These are phyloP conservation scores for Schizophyllum amplum DNA, from an alignment of 1,284 basidiomycete genomes.

Conservation along the genomic window DNA sequence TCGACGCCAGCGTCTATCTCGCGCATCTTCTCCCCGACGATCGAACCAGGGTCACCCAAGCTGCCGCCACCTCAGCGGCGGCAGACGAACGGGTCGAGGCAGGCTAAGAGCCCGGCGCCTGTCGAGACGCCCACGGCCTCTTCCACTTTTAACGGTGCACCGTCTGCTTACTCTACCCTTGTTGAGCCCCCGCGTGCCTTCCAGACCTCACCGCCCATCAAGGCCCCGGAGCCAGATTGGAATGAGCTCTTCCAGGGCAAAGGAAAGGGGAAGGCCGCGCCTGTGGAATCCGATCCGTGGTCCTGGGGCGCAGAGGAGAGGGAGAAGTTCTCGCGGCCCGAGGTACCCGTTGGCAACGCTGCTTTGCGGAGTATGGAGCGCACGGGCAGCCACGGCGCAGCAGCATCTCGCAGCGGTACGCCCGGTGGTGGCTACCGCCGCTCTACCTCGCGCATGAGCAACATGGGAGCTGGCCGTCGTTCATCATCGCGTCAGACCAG, in stretches of 20 bases:
- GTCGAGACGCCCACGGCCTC: background rate
- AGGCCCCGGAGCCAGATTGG: background rate
- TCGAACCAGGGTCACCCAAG: background rate
- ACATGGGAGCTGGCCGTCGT: background rate
- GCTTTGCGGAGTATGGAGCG: background rate
- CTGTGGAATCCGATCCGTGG: background rate
- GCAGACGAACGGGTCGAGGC: background rate
- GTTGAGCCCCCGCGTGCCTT: background rate
- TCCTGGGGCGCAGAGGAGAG: background rate
- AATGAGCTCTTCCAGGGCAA: background rate
- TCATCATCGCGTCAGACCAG: background rate
- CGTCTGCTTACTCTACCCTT: background rate
- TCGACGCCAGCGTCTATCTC: background rate
- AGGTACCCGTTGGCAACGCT: background rate
- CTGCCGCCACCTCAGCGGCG: background rate
- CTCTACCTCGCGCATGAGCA: background rate
- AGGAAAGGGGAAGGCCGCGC: background rate
- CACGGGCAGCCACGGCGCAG: background rate
- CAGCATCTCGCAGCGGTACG: background rate
- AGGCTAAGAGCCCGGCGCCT: background rate
- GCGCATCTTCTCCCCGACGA: background rate
- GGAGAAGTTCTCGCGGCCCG: background rate
- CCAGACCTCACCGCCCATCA: background rate
- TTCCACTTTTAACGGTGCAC: background rate
- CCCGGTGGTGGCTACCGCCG: background rate